phyloP scores from a whole-genome alignment of 768 basidiomycete genomes.

The Pulveroboletus ravenelii region DNA sequence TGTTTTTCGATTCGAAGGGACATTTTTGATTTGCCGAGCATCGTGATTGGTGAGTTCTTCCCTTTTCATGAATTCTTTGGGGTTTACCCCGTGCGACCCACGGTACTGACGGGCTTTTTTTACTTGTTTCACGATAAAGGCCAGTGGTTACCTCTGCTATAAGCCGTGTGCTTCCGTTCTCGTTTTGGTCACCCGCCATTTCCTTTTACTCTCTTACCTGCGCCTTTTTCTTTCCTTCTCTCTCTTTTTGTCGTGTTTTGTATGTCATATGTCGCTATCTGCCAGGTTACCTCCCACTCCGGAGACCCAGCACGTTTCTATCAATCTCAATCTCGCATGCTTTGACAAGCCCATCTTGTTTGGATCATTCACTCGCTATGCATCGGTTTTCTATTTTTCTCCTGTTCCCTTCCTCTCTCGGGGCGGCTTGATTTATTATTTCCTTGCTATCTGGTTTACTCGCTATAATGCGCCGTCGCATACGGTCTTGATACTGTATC shows the following conservation, averaged over 20 bases:
- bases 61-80: neutral
- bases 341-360: neutral
- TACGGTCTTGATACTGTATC: neutral
- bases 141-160: constrained; percentile 84
- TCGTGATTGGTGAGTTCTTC: constrained; percentile 67
- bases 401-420: neutral
- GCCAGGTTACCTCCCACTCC: neutral
- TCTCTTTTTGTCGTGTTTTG: neutral
- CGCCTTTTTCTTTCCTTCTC: neutral
- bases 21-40: constrained; percentile 83
- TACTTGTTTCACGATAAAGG: constrained; percentile 39
- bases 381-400: neutral
- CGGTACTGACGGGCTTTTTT: neutral
- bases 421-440: constrained; percentile 1
- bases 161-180: constrained; percentile 13
- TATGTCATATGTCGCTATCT: constrained; percentile 16
- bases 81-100: neutral
- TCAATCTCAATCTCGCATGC: neutral
- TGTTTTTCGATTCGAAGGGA: constrained; percentile 95
- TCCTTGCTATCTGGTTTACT: neutral
- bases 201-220: neutral
- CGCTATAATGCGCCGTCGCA: neutral
- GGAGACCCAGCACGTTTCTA: neutral
- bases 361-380: neutral
- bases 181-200: neutral